phyloP scores from a whole-genome alignment of 495 filamentous ascomycete genomes.

The Astrocystis sublimbata region DNA sequence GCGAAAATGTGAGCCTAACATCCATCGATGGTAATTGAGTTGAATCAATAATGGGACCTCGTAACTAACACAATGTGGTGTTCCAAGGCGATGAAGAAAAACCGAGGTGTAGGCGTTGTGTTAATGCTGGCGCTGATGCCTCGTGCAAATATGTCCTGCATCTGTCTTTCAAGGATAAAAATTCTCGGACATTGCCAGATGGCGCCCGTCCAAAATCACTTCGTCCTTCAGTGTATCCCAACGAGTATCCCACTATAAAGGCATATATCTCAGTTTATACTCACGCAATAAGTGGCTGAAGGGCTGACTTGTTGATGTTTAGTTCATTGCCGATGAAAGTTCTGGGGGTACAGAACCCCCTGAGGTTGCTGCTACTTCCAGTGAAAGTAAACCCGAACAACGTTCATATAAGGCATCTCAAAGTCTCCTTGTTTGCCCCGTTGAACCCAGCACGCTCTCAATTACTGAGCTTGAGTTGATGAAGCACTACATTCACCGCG shows the following conservation, averaged over 20 bases:
- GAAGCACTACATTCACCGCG: slow-evolving; percentile 18
- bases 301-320: background rate
- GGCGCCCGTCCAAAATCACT: background rate
- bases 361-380: background rate
- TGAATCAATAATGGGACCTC: background rate
- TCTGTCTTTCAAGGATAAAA: slow-evolving; percentile 46
- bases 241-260: slow-evolving; percentile 12
- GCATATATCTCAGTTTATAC: background rate
- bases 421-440: slow-evolving; percentile 31
- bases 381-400: background rate
- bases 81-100: slow-evolving; percentile 44
- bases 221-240: background rate
- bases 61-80: background rate
- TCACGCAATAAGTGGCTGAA: background rate
- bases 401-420: background rate
- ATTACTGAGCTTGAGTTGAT: slow-evolving; percentile 16
- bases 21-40: background rate
- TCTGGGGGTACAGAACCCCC: background rate
- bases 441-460: slow-evolving; percentile 35
- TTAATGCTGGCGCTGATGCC: slow-evolving; percentile 40
- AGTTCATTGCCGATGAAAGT: slow-evolving; percentile 1
- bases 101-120: slow-evolving; percentile 46
- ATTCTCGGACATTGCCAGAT: slow-evolving; percentile 34
- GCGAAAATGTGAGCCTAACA: slow-evolving; percentile 41
- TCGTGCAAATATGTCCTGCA: slow-evolving; percentile 42